Evolutionary conservation across 2,329 filamentous ascomycete genomes (phyloP), one percentile per base, ranked within the genome.

Genomic region (Periconia sp.): DNA sequence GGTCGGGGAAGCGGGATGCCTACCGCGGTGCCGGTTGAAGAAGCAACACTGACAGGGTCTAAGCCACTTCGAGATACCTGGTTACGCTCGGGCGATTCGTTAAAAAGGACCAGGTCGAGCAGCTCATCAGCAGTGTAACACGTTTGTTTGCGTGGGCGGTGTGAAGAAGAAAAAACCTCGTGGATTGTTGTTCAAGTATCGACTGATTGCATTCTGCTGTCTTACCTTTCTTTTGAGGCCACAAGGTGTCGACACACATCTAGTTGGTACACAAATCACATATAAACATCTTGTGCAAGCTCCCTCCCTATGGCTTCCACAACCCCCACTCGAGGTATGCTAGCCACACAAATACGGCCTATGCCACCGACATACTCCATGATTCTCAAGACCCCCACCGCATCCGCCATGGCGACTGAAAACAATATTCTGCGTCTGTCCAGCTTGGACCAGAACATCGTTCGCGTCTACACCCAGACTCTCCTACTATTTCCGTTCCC

Each of bases 401-500:
- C 10, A 5, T 37, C 62, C 37, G 46, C 53, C 23, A 56, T 56
- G 51, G 58, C 57, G n/a, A 55, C 33, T 37, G 33, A 11, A 37
- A 13, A 37, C 10, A 60, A 60, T 37, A 57, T 55, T 8, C 63
- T 72, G 50, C 61, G 70, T 48, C 60, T 72, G 9, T 68, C 68
- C 15, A 58, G 62, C 43, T 31, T 67, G 18, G 69, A 72, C 45
- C 68, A 72, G 41, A 68, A 67, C 46, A 61, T 62, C 11, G 68
- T 69, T 50, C 65, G 69, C 40, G 66, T 66, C 8, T 71, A 71
- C 53, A 69, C 63, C 13, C 68, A 66, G 42, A 65, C 63, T 10
- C 57, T 72, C 17, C 59, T 60, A 41, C 61, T 70, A 0, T 72
- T 72, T 40, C 68, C 68, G 5, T 72, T 72, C 41, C 62, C 61